Evolutionary conservation across 768 basidiomycete genomes (phyloP).

Genomic region (Podaxis sp.): DNA sequence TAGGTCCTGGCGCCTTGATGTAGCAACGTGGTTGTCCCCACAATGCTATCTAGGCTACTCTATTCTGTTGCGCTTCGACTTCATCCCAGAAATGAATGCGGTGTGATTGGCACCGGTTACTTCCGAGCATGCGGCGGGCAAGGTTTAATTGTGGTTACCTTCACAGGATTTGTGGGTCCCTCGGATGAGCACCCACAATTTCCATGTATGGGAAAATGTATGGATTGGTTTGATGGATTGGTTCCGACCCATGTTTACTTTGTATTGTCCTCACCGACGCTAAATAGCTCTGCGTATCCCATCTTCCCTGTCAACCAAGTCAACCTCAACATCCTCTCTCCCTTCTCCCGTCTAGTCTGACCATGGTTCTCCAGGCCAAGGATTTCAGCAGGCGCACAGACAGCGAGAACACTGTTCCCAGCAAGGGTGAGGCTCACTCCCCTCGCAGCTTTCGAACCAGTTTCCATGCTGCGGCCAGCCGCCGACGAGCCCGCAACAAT

Average conservation of each 20-base stretch:
- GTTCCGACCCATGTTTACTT: slow-evolving; percentile 13
- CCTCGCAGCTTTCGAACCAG: slow-evolving; percentile 21
- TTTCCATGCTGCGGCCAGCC: slow-evolving; percentile 30
- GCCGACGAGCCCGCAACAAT: slow-evolving; percentile 37
- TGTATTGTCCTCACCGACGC: not conserved
- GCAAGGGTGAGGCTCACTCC: slow-evolving; percentile 18
- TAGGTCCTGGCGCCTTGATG: not conserved
- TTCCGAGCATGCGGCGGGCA: too few relatives aligned
- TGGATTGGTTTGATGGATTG: slow-evolving; percentile 17
- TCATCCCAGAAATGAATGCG: not conserved
- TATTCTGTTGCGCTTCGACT: not conserved
- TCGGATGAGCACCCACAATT: not conserved
- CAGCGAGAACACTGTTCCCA: slow-evolving; percentile 16
- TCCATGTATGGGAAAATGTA: not conserved
- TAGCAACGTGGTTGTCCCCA: not conserved
- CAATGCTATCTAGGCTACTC: not conserved
- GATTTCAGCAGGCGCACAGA: slow-evolving; percentile 18
- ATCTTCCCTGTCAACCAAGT: not conserved
- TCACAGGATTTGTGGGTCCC: slow-evolving; percentile 11
- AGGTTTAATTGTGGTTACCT: not conserved
- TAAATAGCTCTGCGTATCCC: slow-evolving; percentile 10
- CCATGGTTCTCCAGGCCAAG: slow-evolving; percentile 30
- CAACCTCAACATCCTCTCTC: not conserved
- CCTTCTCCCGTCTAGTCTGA: not conserved
- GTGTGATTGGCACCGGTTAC: too few relatives aligned